Conservation (phyloP, 2,329 filamentous ascomycete species). For the Ophiostoma populinum region DNA sequence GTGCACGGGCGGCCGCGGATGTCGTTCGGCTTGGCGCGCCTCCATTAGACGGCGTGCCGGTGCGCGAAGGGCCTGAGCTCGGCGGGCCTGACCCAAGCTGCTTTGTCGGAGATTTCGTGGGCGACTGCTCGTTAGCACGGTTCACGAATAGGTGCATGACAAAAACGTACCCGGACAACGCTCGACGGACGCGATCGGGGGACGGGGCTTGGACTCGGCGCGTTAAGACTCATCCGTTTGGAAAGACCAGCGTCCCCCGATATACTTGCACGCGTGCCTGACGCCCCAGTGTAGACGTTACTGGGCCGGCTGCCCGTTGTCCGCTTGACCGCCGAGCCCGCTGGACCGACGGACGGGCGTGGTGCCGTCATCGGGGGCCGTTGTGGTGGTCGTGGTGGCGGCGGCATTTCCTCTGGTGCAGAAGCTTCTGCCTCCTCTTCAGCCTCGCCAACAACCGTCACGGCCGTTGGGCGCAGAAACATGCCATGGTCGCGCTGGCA, state of each 20-base stretch:
- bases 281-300: conserved; percentile 24
- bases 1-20: conserved; percentile 16
- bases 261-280: conserved; percentile 16
- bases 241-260: conserved; percentile 33
- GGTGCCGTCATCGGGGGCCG: conserved; percentile 1
- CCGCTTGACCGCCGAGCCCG: conserved; percentile 13
- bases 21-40: conserved; percentile 19
- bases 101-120: conserved; percentile 66
- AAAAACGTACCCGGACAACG: conserved; percentile 35
- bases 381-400: conserved; percentile 15
- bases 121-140: conserved; percentile 33
- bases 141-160: background rate
- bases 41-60: conserved; percentile 43
- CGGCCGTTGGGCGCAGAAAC: conserved; percentile 62
- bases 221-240: conserved; percentile 53
- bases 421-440: conserved; percentile 9
- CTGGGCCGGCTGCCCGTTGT: conserved; percentile 26
- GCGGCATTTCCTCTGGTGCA: conserved; percentile 20
- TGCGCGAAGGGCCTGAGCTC: conserved; percentile 42
- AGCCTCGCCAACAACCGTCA: conserved; percentile 36
- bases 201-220: conserved; percentile 54
- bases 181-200: conserved; percentile 40
- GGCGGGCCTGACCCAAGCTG: conserved; percentile 40
- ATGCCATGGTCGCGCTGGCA: conserved; percentile 63
- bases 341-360: conserved; percentile 11